Evolutionary conservation across 225 moss, liverwort and hornwort species (phyloP).

Genomic region (Pseudoscleropodium purum): DNA sequence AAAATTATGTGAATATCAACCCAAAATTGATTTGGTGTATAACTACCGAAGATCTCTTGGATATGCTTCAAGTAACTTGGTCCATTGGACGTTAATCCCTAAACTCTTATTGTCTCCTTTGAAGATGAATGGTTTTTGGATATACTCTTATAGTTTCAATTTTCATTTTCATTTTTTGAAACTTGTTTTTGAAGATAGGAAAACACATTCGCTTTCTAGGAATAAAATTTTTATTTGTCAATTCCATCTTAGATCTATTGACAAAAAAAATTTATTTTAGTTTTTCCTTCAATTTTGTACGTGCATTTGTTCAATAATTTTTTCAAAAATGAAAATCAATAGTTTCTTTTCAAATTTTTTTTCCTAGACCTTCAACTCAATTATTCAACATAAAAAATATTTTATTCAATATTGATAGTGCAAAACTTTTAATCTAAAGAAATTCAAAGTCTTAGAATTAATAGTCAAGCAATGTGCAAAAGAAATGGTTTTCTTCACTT

Average conservation of each 20-base stretch:
- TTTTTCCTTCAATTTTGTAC: background rate
- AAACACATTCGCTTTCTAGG: background rate
- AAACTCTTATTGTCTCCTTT: too few species aligned
- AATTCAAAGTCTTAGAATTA: background rate
- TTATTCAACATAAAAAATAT: too few species aligned
- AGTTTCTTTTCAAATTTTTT: background rate
- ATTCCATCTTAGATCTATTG: too few species aligned
- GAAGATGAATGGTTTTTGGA: background rate
- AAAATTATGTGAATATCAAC: background rate
- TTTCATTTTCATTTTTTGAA: background rate
- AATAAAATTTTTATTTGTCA: background rate
- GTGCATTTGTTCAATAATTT: background rate
- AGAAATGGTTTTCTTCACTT: background rate
- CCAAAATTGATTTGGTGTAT: background rate
- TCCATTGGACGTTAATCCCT: background rate
- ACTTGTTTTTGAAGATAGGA: background rate
- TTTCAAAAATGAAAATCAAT: background rate
- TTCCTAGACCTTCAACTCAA: background rate
- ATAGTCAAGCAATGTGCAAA: background rate
- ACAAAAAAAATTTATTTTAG: background rate
- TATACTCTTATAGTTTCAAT: background rate
- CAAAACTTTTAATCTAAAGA: background rate
- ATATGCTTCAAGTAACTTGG: rapidly evolving
- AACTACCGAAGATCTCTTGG: rapidly evolving
- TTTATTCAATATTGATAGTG: background rate